These are phyloP conservation scores for Amoebophrya sp. DNA, from an alignment of 169 alveolate genomes.

Conservation along the genomic window DNA sequence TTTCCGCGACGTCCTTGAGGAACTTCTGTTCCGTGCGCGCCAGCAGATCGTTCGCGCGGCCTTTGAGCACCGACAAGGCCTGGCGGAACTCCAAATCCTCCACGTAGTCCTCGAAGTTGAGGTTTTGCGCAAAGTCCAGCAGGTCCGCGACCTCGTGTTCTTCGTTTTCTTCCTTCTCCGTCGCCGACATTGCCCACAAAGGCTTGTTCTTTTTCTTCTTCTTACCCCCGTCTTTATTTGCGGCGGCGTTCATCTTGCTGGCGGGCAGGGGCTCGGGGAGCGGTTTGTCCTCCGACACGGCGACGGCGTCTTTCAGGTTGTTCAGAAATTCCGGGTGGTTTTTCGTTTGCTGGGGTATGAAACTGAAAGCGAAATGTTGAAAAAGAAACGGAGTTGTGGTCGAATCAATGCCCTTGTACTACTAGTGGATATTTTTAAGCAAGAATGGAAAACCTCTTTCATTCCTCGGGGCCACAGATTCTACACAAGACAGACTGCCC, in stretches of 20 bases:
- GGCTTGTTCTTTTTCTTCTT: neutral
- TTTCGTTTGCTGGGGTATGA: neutral
- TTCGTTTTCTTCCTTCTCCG: slow-evolving; percentile 18
- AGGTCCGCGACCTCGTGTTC: slow-evolving; percentile 14
- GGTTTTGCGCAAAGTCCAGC: slow-evolving; percentile 17
- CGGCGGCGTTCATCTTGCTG: no score
- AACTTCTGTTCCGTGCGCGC: neutral
- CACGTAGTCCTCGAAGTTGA: slow-evolving; percentile 28
- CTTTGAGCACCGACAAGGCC: slow-evolving; percentile 32
- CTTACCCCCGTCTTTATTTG: no score
- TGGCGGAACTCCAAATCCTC: slow-evolving; percentile 35
- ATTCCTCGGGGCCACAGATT: no score
- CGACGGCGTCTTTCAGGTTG: neutral
- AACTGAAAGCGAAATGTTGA: no score
- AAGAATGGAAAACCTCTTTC: no score
- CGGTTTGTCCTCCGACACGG: neutral
- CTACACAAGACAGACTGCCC: no score
- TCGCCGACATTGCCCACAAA: neutral
- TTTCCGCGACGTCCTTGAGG: neutral
- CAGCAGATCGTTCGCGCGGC: neutral
- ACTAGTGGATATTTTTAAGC: no score
- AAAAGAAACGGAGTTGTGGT: no score
- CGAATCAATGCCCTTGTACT: no score
- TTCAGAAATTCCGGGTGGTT: neutral
- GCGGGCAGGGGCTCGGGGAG: no score